Evolutionary conservation across 116 monocot species (phyloP).

Genomic region (Posidonia oceanica): DNA sequence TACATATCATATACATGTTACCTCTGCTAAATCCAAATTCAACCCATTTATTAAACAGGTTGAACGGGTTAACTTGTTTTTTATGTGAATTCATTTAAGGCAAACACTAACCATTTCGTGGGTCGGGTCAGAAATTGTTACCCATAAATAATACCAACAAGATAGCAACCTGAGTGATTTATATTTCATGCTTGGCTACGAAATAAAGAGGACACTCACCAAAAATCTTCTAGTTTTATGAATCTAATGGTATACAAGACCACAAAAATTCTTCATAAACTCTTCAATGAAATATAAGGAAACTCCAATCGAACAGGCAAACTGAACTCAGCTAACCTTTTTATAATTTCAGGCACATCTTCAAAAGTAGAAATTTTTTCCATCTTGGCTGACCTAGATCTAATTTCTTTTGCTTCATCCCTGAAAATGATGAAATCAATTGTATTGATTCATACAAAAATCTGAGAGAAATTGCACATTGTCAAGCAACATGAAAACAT

Average conservation of each 20-base stretch:
- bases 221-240: background rate
- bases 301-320: background rate
- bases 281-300: background rate
- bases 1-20: no score
- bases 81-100: no score
- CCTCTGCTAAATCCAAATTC: no score
- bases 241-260: no score
- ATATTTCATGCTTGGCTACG: background rate
- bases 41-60: no score
- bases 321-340: conserved; percentile 31
- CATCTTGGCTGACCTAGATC: conserved; percentile 16
- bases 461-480: background rate
- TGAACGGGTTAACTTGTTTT: no score
- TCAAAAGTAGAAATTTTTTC: conserved; percentile 12
- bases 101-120: no score
- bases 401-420: conserved; percentile 78
- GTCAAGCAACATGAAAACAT: conserved; percentile 3
- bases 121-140: no score
- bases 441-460: background rate
- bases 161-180: no score
- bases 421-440: conserved; percentile 17
- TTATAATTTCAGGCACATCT: conserved; percentile 41
- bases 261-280: no score
- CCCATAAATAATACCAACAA: no score
- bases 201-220: background rate